Percentiles rank a stretch among this genome's conserved stretches.
phyloP scores from a whole-genome alignment of 331 rosid species.

The Pyracantha coccinea region DNA sequence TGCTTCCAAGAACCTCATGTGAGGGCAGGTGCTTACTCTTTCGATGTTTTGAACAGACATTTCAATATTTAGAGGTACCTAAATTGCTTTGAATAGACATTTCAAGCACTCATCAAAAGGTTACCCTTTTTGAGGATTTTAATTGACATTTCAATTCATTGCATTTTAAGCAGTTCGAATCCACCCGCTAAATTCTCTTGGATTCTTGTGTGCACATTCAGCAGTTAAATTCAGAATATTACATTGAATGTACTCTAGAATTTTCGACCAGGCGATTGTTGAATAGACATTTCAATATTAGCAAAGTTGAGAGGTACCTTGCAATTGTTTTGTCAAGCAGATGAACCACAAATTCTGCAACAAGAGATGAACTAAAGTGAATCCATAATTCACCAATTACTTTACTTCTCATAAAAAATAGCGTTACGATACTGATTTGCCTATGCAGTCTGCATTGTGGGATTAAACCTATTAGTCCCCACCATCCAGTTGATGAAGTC shows the following conservation, averaged over 20 bases:
- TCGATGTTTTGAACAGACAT: neutral
- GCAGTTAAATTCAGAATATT: conserved; percentile 15
- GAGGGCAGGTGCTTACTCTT: neutral
- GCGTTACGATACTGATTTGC: neutral
- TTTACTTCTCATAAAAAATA: neutral
- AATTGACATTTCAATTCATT: neutral
- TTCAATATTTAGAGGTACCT: too few relatives aligned
- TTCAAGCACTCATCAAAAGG: too few relatives aligned
- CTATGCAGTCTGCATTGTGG: neutral
- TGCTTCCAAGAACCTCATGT: neutral
- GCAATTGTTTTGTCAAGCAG: conserved; percentile 75
- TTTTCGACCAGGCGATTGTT: neutral
- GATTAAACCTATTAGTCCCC: neutral
- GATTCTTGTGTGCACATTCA: conserved; percentile 33
- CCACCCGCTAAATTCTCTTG: neutral
- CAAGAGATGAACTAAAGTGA: conserved; percentile 12
- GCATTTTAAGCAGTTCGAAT: neutral
- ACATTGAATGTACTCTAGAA: neutral
- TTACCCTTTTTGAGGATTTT: too few relatives aligned
- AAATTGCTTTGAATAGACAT: too few relatives aligned
- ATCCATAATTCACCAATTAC: neutral
- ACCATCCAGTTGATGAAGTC: neutral
- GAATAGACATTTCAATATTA: neutral
- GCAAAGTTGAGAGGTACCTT: conserved; percentile 49
- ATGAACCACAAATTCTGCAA: conserved; percentile 69